Evolutionary conservation across 2,329 filamentous ascomycete genomes (phyloP).

Genomic region (Sarocladium brachiariae): DNA sequence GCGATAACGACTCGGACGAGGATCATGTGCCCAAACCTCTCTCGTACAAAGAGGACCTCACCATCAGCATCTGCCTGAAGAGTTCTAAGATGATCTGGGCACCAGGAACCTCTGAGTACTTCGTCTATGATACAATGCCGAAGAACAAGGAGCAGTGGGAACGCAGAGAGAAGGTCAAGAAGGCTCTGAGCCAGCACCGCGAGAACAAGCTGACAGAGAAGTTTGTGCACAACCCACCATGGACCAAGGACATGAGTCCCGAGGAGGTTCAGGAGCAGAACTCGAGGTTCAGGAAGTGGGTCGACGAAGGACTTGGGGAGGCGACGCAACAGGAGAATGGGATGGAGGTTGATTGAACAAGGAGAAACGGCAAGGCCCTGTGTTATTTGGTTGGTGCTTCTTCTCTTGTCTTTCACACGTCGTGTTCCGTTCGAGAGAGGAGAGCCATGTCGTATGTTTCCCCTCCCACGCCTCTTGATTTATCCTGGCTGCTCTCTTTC

Average conservation of each 20-base stretch:
- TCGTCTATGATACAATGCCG: conserved; percentile 62
- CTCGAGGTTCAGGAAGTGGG: conserved; percentile 52
- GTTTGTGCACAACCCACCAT: conserved; percentile 73
- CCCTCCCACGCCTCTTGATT: conserved; percentile 9
- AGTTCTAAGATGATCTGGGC: conserved; percentile 76
- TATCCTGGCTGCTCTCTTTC: conserved; percentile 15
- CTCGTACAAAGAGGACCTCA: conserved; percentile 59
- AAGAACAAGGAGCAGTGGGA: conserved; percentile 60
- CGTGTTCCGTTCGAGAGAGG: too few species aligned
- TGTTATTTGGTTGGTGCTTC: conserved; percentile 16
- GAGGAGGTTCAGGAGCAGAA: conserved; percentile 71
- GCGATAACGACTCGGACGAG: conserved; percentile 57
- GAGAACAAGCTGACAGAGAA: conserved; percentile 69
- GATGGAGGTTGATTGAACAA: conserved; percentile 8
- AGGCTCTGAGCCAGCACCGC: conserved; percentile 52
- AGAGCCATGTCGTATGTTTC: too few species aligned
- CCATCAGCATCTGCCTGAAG: conserved; percentile 68
- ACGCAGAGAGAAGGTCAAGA: conserved; percentile 43
- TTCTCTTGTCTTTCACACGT: conserved; percentile 9
- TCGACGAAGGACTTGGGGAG: conserved; percentile 35
- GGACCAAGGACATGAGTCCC: conserved; percentile 72
- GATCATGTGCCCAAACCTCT: conserved; percentile 55
- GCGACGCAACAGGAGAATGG: conserved; percentile 6
- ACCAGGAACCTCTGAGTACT: conserved; percentile 63
- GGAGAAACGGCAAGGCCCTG: background rate